Evolutionary conservation across 2,329 filamentous ascomycete genomes (phyloP), one percentile per base, ranked within the genome.

Genomic region (Colletotrichum orchidophilum): DNA sequence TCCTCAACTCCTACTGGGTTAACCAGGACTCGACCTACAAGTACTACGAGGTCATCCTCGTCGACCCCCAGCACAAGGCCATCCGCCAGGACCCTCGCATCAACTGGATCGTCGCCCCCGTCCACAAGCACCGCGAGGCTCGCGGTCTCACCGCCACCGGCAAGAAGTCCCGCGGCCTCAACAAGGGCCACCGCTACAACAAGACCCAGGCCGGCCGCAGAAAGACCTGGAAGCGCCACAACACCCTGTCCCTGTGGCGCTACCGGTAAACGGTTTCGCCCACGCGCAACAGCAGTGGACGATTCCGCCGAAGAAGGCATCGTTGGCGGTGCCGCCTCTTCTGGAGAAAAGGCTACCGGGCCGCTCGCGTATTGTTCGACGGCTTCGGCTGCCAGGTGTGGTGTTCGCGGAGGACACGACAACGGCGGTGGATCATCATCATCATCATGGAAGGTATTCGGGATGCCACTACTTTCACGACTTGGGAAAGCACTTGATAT

Each of bases 21-120:
- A 99, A 99, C 94, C 95, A 98, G 91, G 96, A 99, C 90, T 98
- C 95, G 74, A 99, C 96, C 87, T 99, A 98, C 94, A 99, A 99
- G 92, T 99, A 99, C 94, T 99, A 91, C 90, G 96, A 99, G 89
- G 92, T 98, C 87, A 98, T 99, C 90, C 94, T 98, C 83, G 96
- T 99, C 84, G 96, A 99, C 90, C 96, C 96, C 85, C 94, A 97
- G 90, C 96, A 99, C 94, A 98, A 98, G 92, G 96, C 96, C 83
- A 99, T 99, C 91, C 96, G 96, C 87, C 94, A 93, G 83, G 96
- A 99, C 86, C 89, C 96, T 82, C 95, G 96, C 87, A 98, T 99
- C 94, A 99, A 97, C 94, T 99, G 96, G 96, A 99, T 99, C 91
- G 94, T 96, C 88, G 97, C 97, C 89, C 93, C 96, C 80, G 97